These are phyloP conservation scores for Berberis thunbergii DNA, from an alignment of 164 flowering plant species.

Conservation along the genomic window DNA sequence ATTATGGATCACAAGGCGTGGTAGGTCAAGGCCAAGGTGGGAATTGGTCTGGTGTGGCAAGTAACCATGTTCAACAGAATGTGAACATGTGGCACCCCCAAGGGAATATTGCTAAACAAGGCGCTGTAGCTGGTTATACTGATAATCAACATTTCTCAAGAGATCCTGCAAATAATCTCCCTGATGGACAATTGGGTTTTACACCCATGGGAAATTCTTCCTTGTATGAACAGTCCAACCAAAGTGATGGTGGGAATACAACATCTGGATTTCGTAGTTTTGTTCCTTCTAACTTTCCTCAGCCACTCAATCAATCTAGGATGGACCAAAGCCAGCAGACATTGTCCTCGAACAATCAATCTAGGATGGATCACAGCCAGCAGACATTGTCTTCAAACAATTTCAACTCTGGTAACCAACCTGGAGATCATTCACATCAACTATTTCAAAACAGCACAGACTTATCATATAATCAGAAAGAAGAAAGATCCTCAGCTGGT, in stretches of 20 bases:
- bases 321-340: conserved; percentile 32
- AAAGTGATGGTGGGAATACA: conserved; percentile 21
- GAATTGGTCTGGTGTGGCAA: conserved; percentile 32
- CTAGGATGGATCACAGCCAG: conserved; percentile 28
- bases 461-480: conserved; percentile 8
- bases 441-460: conserved; percentile 13
- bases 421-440: conserved; percentile 23
- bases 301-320: conserved; percentile 27
- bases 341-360: conserved; percentile 29
- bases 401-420: conserved; percentile 21
- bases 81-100: conserved; percentile 35
- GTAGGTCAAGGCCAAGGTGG: conserved; percentile 19
- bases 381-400: conserved; percentile 30
- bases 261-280: conserved; percentile 24
- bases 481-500: conserved; percentile 73
- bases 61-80: conserved; percentile 26
- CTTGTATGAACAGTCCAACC: conserved; percentile 23
- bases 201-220: conserved; percentile 24
- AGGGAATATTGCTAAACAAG: conserved; percentile 3
- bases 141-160: conserved; percentile 25
- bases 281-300: conserved; percentile 28
- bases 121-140: conserved; percentile 16
- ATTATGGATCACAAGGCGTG: conserved; percentile 20
- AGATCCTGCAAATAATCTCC: conserved; percentile 16
- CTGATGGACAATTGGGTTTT: conserved; percentile 25